Percentiles rank a stretch among this genome's conserved stretches.
phyloP scores from a whole-genome alignment of 2,329 filamentous ascomycete species.

The Dothideomycetes sp. region DNA sequence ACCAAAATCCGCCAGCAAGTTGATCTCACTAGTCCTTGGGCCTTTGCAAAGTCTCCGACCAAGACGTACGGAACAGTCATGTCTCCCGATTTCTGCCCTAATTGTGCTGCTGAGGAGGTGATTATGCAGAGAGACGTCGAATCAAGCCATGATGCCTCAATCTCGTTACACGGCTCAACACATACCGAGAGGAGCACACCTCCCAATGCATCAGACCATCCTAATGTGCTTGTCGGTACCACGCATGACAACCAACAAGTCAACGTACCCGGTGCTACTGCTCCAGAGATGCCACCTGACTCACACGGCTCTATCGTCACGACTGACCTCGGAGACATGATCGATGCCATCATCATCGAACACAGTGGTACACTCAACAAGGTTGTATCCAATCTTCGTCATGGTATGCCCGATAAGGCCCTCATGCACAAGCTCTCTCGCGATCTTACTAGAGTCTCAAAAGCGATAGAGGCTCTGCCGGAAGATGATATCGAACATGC shows the following conservation, averaged over 20 bases:
- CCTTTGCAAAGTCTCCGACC: constrained; percentile 15
- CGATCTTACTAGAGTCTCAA: constrained; percentile 21
- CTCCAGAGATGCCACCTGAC: constrained; percentile 12
- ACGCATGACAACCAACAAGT: constrained; percentile 14
- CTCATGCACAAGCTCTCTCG: constrained; percentile 20
- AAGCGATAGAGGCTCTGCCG: constrained; percentile 16
- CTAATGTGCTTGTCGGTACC: constrained; percentile 14
- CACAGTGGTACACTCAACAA: constrained; percentile 30
- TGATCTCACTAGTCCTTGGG: constrained; percentile 25
- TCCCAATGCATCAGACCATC: constrained; percentile 2
- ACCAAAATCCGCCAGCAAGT: constrained; percentile 19
- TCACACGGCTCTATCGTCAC: constrained; percentile 20
- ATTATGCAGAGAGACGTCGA: constrained; percentile 20
- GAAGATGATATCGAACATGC: constrained; percentile 21
- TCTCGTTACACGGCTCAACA: constrained; percentile 11
- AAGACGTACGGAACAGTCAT: constrained; percentile 17
- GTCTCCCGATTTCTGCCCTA: constrained; percentile 22
- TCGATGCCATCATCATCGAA: constrained; percentile 34
- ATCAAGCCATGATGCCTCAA: neutral
- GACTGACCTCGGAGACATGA: constrained; percentile 29
- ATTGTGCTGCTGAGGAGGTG: constrained; percentile 24
- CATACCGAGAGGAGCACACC: constrained; percentile 13
- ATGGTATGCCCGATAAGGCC: constrained; percentile 16
- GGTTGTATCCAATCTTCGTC: constrained; percentile 31
- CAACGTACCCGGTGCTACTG: constrained; percentile 14